These are phyloP conservation scores for Calonectria fujianensis DNA, from an alignment of 2,329 filamentous ascomycete genomes.

Conservation along the genomic window DNA sequence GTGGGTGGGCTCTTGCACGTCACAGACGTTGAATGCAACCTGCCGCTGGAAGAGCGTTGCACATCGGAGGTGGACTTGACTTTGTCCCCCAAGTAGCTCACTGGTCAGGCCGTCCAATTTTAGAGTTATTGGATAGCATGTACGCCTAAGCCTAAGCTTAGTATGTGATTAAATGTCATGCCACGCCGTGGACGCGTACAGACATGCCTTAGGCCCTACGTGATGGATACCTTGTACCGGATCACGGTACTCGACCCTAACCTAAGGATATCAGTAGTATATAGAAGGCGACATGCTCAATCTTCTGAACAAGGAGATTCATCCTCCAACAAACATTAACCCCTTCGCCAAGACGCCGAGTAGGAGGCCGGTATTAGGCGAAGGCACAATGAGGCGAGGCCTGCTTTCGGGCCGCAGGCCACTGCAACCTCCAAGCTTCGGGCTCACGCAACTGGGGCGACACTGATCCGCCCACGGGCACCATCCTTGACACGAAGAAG, in stretches of 20 bases:
- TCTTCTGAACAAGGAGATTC: background rate
- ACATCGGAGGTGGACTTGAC: slow-evolving; percentile 6
- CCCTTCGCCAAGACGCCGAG: slow-evolving; percentile 4
- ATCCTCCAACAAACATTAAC: background rate
- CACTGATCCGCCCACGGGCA: background rate
- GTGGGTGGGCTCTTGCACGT: slow-evolving; percentile 4
- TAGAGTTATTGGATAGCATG: background rate
- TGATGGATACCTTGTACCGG: background rate
- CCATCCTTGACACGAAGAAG: background rate
- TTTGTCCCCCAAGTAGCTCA: background rate
- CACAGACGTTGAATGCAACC: slow-evolving; percentile 19
- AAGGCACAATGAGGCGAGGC: slow-evolving; percentile 3
- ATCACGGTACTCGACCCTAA: background rate
- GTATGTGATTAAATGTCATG: background rate
- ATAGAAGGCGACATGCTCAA: background rate
- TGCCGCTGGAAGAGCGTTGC: slow-evolving; percentile 5
- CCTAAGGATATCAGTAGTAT: background rate
- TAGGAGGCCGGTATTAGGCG: background rate
- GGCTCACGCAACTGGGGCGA: background rate
- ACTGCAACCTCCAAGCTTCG: background rate
- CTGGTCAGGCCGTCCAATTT: background rate
- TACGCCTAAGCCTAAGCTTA: background rate
- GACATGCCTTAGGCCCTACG: background rate
- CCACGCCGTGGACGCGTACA: background rate
- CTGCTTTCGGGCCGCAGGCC: background rate